Percentiles rank a stretch among this genome's conserved stretches.
Conservation (phyloP, 768 basidiomycete genomes). For the Panaeolus papilionaceus region DNA sequence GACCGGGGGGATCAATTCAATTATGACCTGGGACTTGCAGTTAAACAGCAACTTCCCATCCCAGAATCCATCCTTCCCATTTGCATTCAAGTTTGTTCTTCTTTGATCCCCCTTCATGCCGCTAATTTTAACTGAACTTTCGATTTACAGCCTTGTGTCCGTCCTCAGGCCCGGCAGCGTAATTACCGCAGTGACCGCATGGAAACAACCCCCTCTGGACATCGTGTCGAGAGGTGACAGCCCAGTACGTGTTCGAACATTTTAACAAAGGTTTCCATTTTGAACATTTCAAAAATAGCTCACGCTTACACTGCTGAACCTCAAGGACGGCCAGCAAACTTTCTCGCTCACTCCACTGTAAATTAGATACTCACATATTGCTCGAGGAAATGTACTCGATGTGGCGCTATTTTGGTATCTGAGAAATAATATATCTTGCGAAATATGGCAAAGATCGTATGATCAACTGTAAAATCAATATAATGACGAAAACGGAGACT, state of each 20-base stretch:
- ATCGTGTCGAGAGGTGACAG: slow-evolving; percentile 6
- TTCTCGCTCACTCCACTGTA: slow-evolving; percentile 1
- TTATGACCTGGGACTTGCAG: slow-evolving; percentile 2
- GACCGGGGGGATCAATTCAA: background rate
- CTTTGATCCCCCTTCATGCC: background rate
- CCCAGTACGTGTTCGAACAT: background rate
- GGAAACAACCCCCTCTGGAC: slow-evolving; percentile 2
- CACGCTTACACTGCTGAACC: background rate
- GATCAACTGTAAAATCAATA: too few relatives aligned
- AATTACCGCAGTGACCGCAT: background rate
- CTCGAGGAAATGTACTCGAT: background rate
- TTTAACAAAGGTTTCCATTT: background rate
- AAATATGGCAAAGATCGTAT: background rate
- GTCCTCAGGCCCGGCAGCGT: background rate
- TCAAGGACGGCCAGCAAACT: background rate
- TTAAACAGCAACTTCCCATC: slow-evolving; percentile 10
- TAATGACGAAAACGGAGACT: background rate
- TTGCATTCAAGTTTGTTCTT: background rate
- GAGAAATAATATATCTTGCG: background rate
- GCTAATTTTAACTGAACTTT: background rate
- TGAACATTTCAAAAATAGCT: background rate
- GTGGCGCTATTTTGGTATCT: background rate
- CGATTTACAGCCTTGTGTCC: background rate
- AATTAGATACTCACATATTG: background rate
- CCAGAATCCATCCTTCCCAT: background rate